Percentiles rank a stretch among this genome's conserved stretches.
phyloP scores from a whole-genome alignment of 257 asterid genomes.

The Solanum sejunctum region DNA sequence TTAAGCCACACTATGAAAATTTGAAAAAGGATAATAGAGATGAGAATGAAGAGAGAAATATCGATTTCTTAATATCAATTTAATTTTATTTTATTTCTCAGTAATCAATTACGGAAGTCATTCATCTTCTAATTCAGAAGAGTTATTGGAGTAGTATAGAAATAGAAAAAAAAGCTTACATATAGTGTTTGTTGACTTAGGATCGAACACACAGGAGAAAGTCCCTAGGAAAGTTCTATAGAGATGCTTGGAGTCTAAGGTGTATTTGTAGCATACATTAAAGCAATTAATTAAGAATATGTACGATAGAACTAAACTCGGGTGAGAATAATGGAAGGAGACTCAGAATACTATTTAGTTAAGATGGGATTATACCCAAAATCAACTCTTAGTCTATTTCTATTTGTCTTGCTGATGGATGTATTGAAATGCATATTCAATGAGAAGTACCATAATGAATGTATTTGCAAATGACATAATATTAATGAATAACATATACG shows the following conservation, averaged over 20 bases:
- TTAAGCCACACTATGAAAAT: too few relatives aligned
- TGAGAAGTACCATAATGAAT: not conserved
- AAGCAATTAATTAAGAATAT: not conserved
- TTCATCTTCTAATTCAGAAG: not conserved
- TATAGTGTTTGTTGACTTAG: not conserved
- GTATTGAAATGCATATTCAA: not conserved
- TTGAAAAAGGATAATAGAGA: not conserved
- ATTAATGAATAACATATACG: not conserved
- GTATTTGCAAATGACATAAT: not conserved
- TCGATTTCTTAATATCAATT: too few relatives aligned
- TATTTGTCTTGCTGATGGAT: not conserved
- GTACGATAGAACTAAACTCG: not conserved
- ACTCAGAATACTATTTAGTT: not conserved
- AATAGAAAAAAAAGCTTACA: not conserved
- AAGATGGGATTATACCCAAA: not conserved
- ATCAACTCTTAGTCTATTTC: not conserved
- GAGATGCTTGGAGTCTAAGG: not conserved
- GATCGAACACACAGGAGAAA: not conserved
- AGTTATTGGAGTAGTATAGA: not conserved
- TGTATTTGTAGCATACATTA: not conserved
- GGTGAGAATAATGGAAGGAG: not conserved
- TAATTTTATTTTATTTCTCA: not conserved
- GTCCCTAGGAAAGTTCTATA: not conserved
- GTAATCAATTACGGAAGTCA: not conserved
- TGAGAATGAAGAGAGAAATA: not conserved